phyloP scores from a whole-genome alignment of 805 yeast genomes.

The Millerago galiae region DNA sequence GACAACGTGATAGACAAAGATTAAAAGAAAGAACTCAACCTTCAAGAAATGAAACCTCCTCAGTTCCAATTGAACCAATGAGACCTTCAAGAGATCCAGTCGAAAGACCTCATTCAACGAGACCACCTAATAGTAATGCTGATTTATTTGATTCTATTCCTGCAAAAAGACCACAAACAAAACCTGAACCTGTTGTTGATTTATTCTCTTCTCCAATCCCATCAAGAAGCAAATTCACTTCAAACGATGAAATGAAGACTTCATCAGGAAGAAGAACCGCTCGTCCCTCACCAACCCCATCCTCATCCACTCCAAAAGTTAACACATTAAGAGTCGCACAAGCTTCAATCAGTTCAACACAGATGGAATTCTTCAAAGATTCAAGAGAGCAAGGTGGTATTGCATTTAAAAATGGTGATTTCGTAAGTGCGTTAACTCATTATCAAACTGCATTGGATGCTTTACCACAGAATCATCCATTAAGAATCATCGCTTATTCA shows the following conservation, averaged over 20 bases:
- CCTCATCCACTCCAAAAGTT: conserved; percentile 1
- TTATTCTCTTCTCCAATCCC: conserved; percentile 9
- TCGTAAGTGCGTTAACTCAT: conserved; percentile 51
- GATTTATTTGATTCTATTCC: conserved; percentile 17
- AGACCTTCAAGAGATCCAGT: conserved; percentile 5
- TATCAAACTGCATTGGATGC: conserved; percentile 52
- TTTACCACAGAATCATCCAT: conserved; percentile 59
- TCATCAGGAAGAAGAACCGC: conserved; percentile 16
- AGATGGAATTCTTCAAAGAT: conserved; percentile 34
- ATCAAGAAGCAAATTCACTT: not conserved
- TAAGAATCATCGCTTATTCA: conserved; percentile 62
- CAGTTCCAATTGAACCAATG: conserved; percentile 3
- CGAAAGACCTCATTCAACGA: conserved; percentile 8
- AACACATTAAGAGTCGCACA: conserved; percentile 1
- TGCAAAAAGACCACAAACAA: not conserved
- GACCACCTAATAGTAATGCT: conserved; percentile 1
- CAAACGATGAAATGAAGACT: conserved; percentile 20
- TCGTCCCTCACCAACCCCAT: conserved; percentile 2
- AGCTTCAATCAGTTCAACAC: conserved; percentile 15
- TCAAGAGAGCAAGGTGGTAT: conserved; percentile 51
- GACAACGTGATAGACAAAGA: conserved; percentile 5
- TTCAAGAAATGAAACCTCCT: conserved; percentile 4
- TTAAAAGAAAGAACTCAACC: not conserved
- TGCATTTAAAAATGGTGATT: conserved; percentile 79
- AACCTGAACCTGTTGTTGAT: conserved; percentile 9